Percentiles rank a stretch among this genome's conserved stretches.
Conservation (phyloP, 148 eudicot species). For the Tetragonia tetragonoides region DNA sequence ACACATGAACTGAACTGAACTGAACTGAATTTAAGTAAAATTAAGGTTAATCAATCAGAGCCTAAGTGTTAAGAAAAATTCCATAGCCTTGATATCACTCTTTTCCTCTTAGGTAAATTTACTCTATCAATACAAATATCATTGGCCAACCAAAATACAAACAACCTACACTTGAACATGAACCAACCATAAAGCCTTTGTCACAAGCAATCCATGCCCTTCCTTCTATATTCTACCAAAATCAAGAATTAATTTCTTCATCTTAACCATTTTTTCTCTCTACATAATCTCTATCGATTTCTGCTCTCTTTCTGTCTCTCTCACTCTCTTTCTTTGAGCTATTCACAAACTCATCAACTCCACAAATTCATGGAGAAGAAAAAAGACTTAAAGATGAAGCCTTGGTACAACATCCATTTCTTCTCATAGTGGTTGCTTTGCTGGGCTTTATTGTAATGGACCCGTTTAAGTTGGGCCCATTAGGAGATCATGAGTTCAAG, state of each 20-base stretch:
- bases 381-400: slow-evolving; percentile 41
- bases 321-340: neutral
- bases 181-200: too few species aligned
- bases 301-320: slow-evolving; percentile 22
- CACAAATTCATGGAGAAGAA: slow-evolving; percentile 46
- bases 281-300: slow-evolving; percentile 11
- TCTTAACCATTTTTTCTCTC: neutral
- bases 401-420: slow-evolving; percentile 50
- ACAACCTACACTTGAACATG: too few species aligned
- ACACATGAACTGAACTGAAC: too few species aligned
- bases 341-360: too few species aligned
- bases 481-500: slow-evolving; percentile 72
- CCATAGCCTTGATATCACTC: too few species aligned
- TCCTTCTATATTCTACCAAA: neutral
- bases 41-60: too few species aligned
- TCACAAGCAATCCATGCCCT: too few species aligned
- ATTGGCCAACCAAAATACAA: too few species aligned
- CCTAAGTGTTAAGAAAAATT: too few species aligned
- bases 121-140: too few species aligned
- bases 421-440: slow-evolving; percentile 39
- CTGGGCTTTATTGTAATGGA: slow-evolving; percentile 66
- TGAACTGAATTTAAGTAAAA: too few species aligned
- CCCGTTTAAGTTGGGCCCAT: slow-evolving; percentile 72
- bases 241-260: slow-evolving; percentile 2
- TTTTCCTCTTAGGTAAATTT: too few species aligned